Percentiles rank a stretch among this genome's conserved stretches.
These are phyloP conservation scores for Parietichytrium sp. DNA, from an alignment of 108 stramenopile species.

Conservation along the genomic window DNA sequence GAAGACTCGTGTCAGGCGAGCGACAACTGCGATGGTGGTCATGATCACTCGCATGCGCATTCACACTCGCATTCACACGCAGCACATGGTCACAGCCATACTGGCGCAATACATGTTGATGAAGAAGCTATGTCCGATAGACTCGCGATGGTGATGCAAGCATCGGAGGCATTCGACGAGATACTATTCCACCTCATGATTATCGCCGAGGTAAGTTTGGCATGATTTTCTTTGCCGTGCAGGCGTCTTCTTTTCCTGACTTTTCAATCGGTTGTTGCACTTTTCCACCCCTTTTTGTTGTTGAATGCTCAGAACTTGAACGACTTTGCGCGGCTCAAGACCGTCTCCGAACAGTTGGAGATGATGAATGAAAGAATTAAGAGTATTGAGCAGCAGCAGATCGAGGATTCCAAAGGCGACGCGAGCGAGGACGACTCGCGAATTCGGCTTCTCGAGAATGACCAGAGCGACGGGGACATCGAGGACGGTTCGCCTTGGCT, in stretches of 20 bases:
- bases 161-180: constrained; percentile 29
- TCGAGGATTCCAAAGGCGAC: too few relatives aligned
- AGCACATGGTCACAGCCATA: neutral
- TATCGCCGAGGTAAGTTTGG: too few relatives aligned
- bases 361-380: too few relatives aligned
- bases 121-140: neutral
- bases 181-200: constrained; percentile 30
- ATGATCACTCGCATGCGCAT: neutral
- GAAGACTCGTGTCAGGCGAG: neutral
- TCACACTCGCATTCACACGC: neutral
- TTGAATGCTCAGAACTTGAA: too few relatives aligned
- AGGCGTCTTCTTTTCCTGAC: too few relatives aligned
- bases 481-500: neutral
- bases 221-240: too few relatives aligned
- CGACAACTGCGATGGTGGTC: neutral
- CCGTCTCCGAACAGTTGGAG: constrained; percentile 18
- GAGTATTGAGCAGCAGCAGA: too few relatives aligned
- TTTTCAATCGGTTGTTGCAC: too few relatives aligned
- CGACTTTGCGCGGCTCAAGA: constrained; percentile 33
- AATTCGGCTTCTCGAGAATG: too few relatives aligned
- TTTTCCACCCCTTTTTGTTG: too few relatives aligned
- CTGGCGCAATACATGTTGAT: neutral
- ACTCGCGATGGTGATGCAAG: constrained; percentile 7
- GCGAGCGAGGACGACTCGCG: too few relatives aligned
- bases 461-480: too few relatives aligned